Evolutionary conservation across 2,329 filamentous ascomycete genomes (phyloP).

Genomic region (Epichloe coenophiala): DNA sequence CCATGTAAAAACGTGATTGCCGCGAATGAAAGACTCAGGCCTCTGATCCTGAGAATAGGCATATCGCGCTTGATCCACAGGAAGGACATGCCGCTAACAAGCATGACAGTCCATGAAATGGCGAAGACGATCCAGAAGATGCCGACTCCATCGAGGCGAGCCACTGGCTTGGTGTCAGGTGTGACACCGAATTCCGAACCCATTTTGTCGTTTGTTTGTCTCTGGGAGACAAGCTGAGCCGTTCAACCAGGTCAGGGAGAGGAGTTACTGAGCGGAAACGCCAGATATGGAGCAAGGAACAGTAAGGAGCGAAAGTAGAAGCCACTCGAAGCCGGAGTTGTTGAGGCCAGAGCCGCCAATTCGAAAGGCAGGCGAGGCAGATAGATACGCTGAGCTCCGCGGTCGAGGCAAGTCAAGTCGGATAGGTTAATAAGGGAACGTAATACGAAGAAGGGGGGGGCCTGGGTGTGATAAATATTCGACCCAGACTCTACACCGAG

Average conservation of each 20-base stretch:
- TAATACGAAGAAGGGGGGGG: neutral
- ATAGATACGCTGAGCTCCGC: neutral
- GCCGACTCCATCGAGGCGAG: conserved; percentile 23
- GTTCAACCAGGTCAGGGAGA: neutral
- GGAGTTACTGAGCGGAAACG: neutral
- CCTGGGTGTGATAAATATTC: conserved; percentile 2
- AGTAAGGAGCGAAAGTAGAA: neutral
- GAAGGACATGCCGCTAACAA: conserved; percentile 26
- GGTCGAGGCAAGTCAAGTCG: neutral
- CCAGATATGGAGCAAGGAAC: neutral
- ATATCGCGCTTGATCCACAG: conserved; percentile 26
- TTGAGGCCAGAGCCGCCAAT: neutral
- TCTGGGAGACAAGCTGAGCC: neutral
- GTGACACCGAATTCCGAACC: conserved; percentile 21
- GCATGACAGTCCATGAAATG: conserved; percentile 24
- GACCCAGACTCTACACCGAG: neutral
- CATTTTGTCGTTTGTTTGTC: conserved; percentile 7
- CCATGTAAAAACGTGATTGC: conserved; percentile 27
- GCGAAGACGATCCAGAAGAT: conserved; percentile 27
- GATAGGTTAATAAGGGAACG: too few relatives aligned
- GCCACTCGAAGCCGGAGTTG: neutral
- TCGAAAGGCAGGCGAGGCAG: neutral
- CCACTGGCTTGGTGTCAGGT: conserved; percentile 16
- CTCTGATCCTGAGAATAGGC: conserved; percentile 27
- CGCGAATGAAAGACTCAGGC: conserved; percentile 25